phyloP scores from a whole-genome alignment of 208 protist genomes.

The Borovskyia barvae region DNA sequence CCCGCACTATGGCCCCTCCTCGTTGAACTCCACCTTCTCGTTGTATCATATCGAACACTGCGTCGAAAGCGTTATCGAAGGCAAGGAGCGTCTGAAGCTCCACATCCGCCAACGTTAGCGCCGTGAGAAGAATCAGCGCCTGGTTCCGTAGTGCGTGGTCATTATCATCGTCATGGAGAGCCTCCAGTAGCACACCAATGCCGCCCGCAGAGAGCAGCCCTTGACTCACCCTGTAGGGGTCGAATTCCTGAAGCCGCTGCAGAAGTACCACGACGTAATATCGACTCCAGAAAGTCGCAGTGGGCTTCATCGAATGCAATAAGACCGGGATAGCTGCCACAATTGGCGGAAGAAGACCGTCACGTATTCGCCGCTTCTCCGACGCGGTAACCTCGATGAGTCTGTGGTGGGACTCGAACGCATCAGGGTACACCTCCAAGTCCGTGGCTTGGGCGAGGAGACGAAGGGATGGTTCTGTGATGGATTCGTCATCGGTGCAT shows the following conservation, averaged over 20 bases:
- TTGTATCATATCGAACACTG: constrained; percentile 57
- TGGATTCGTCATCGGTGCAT: constrained; percentile 30
- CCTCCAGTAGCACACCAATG: constrained; percentile 51
- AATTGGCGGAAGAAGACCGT: constrained; percentile 51
- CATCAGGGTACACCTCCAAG: constrained; percentile 38
- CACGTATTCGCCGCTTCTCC: constrained; percentile 45
- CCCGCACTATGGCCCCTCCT: constrained; percentile 56
- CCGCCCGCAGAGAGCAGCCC: constrained; percentile 60
- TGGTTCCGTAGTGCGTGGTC: constrained; percentile 43
- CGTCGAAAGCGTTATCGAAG: constrained; percentile 82
- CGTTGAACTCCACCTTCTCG: constrained; percentile 49
- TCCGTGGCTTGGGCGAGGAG: constrained; percentile 59
- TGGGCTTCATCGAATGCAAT: constrained; percentile 31
- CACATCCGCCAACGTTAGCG: constrained; percentile 59
- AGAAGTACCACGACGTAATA: constrained; percentile 67
- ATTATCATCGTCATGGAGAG: constrained; percentile 52
- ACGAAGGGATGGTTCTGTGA: constrained; percentile 33
- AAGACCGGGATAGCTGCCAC: constrained; percentile 47
- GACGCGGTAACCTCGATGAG: constrained; percentile 13
- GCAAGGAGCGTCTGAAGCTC: constrained; percentile 81
- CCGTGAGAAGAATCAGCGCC: constrained; percentile 56
- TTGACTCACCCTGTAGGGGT: constrained; percentile 48
- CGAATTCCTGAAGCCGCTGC: constrained; percentile 59
- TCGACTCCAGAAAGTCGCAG: constrained; percentile 38
- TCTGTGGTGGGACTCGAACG: constrained; percentile 14